Base-by-base conservation (phyloP, 306 rosid genomes). In the Pyrus bretschneideri region DNA sequence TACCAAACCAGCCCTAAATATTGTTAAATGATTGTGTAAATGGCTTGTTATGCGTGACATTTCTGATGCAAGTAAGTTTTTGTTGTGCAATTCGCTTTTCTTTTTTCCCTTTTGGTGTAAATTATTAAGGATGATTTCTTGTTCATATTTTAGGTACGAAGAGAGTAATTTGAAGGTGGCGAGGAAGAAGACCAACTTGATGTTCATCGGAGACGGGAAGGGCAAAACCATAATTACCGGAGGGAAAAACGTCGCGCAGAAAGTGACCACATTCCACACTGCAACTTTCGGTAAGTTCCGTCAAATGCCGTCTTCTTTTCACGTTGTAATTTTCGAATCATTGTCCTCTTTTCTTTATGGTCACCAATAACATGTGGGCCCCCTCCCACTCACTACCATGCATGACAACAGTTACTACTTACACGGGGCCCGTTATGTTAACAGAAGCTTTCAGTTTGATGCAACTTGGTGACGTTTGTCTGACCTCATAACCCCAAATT, bases 191-290 rank as follows among this genome's bases (percentile, higher is more conserved):
- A 87, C 58, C 2, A 91, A 92, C 52, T 72, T 91, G 75, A 92
- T 96, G 98, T 87, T 96, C 79, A 82, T 96, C 5, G 99, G 99
- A 4, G 99, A 92, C 4, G 99, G 99, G 29, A 88, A 70, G 87
- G 99, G 90, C 27, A 83, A 76, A 38, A 92, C 99, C 1, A 77
- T 87, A 52, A 92, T 96, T 17, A 76, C 98, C 0, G 99, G 99
- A 0, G 82, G 86, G 1, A 92, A 38, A 69, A 96, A 78, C 72
- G 74, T 85, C 14, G 0, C 0, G 13, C 55, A 86, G 1, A 70
- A 52, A 5, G 8, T 83, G 31, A 96, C 99, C n/a, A 96, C 99
- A 31, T 96, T 96, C 79, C 99, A 91, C 93, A 96, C 89, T 0
- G 99, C 99, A 6, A 72, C 93, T 9, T 96, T 96, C 11, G 99